Percentiles rank a stretch among this genome's conserved stretches.
phyloP scores from a whole-genome alignment of 1,284 basidiomycete genomes.

The Microbotryum saponariae region DNA sequence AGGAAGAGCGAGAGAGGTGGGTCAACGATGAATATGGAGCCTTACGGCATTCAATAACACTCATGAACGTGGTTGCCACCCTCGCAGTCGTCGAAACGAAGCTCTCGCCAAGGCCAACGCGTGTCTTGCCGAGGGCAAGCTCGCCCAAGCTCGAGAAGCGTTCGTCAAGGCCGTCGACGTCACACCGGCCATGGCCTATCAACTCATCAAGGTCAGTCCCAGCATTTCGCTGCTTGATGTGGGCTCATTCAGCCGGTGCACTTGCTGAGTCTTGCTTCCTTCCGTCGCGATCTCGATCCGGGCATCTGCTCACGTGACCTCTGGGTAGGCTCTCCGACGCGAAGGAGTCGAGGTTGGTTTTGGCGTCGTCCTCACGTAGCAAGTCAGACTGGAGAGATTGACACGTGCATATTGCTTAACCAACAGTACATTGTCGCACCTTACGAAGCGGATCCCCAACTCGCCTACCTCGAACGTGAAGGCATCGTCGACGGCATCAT shows the following conservation, averaged over 20 bases:
- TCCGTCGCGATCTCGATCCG: too few relatives aligned
- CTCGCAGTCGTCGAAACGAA: constrained; percentile 54
- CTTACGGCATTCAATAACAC: neutral
- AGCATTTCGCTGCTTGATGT: neutral
- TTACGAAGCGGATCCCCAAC: constrained; percentile 97
- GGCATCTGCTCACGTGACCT: neutral
- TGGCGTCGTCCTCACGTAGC: neutral
- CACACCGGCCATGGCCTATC: constrained; percentile 93
- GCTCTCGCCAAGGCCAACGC: constrained; percentile 59
- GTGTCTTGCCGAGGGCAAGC: constrained; percentile 67
- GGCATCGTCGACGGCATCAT: constrained; percentile 85
- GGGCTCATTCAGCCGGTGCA: too few relatives aligned
- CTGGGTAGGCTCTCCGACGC: constrained; percentile 62
- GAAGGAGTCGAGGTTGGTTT: constrained; percentile 51
- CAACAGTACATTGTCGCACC: constrained; percentile 79
- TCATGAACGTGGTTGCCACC: neutral
- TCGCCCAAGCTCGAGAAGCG: constrained; percentile 70
- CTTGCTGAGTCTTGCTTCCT: too few relatives aligned
- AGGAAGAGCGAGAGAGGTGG: constrained; percentile 62
- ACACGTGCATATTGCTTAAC: too few relatives aligned
- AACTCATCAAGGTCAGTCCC: constrained; percentile 77
- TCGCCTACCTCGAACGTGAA: constrained; percentile 78
- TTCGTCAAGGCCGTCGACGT: constrained; percentile 92
- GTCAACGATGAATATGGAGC: constrained; percentile 20
- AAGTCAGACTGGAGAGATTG: neutral